Evolutionary conservation across 352 stramenopile species (phyloP), one percentile per base, ranked within the genome.

Genomic region (Pythium biforme): DNA sequence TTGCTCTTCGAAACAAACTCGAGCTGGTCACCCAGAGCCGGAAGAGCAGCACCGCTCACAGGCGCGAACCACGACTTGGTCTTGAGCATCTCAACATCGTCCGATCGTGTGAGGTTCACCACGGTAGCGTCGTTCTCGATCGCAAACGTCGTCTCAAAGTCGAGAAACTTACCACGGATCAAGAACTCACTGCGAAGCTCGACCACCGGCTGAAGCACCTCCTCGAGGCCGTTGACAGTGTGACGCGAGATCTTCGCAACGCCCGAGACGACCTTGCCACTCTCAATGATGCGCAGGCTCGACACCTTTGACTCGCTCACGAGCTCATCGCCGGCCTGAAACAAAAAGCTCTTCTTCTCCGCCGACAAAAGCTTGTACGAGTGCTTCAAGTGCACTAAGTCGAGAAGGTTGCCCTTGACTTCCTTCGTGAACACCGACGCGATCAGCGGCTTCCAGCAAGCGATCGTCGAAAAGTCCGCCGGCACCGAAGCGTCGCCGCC

Each of bases 141-240:
- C 14, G 77, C 72, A 57, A 96, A 96, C 0, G 88, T 91, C 31
- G 73, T 81, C 45, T 79, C 64, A 47, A 93, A 94, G 65, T 95
- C 85, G 1, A 72, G 55, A 29, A 93, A 95, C 17, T 73, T 76
- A 27, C 86, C 88, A 31, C 88, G 86, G 55, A 96, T 93, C 26
- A 96, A 65, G 56, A 96, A 96, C 66, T 94, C 85, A 31, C 79
- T 92, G 41, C 76, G 76, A 15, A 96, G 67, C 60, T 94, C 80
- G 11, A 95, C 79, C 1, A 92, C 66, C 31, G 83, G 81, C 64
- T 86, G 75, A 4, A 88, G 59, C 43, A 76, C 67, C 58, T 89
- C 79, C n/a, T 75, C 59, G 59, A 89, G 31, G 0, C 80, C 55
- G 40, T 77, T 64, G 19, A 83, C 74, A 25, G 71, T 76, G 49